A percentile compares a stretch with the other conserved stretches of the same genome.
phyloP scores from a whole-genome alignment of 2,329 filamentous ascomycete genomes.

The Lojkania enalia region DNA sequence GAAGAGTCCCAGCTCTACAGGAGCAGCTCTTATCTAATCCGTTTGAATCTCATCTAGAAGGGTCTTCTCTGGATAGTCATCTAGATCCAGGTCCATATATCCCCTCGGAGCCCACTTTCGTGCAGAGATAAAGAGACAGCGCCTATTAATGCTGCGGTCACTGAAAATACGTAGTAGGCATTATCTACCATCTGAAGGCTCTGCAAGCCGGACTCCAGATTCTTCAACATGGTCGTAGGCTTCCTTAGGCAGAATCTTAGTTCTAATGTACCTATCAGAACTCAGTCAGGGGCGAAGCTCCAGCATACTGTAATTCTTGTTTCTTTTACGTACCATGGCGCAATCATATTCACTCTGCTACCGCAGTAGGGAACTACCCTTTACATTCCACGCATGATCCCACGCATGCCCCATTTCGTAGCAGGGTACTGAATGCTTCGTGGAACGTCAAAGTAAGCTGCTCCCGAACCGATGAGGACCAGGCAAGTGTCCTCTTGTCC shows the following conservation, averaged over 20 bases:
- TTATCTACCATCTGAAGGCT: not conserved
- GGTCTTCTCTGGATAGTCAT: conserved; percentile 7
- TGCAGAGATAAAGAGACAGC: conserved; percentile 9
- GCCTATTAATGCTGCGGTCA: not conserved
- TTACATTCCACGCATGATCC: conserved; percentile 20
- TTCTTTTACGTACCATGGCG: conserved; percentile 22
- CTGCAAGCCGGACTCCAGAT: conserved; percentile 7
- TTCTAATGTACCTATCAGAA: conserved; percentile 11
- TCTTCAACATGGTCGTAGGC: conserved; percentile 8
- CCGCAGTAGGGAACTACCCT: conserved; percentile 21
- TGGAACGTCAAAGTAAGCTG: conserved; percentile 22
- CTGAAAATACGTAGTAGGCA: not conserved
- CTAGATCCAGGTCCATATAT: conserved; percentile 13
- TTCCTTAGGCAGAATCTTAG: conserved; percentile 10
- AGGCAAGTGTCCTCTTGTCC: conserved; percentile 20
- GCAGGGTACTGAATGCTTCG: conserved; percentile 13
- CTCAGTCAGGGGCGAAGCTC: no score
- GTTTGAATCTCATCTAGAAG: conserved; percentile 13
- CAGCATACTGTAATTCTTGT: no score
- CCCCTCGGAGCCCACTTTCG: conserved; percentile 13
- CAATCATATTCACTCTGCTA: conserved; percentile 23
- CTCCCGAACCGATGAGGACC: conserved; percentile 23
- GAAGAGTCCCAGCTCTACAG: not conserved
- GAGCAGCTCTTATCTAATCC: conserved; percentile 8
- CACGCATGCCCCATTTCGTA: conserved; percentile 22